Base-by-base conservation (phyloP, 1,284 basidiomycete species). In the Calocybe gambosa region DNA sequence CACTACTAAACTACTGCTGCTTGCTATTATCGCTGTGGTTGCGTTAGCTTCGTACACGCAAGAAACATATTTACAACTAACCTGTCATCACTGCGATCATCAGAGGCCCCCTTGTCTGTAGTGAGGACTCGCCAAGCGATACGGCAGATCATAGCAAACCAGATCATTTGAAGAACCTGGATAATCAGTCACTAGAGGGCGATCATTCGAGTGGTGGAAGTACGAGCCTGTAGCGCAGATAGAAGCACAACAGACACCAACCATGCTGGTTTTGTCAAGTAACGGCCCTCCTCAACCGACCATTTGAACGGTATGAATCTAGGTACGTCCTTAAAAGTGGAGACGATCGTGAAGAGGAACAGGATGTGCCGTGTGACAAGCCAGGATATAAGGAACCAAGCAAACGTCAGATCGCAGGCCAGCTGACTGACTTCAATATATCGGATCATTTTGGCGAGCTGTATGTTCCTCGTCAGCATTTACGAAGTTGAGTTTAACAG, bases 361-460 rank as follows among this genome's bases (percentile, higher is more conserved):
- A 92, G 72, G 54, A 87, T 64, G 59, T 96, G 89, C 43, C 93
- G 80, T 1, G 93, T 93, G 29, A 89, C 59, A 49, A 94, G 71
- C 93, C 93, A 97, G n/a, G 85, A 86, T 19, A 92, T 43, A 58
- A 95, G 75, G 71, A 93, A 99, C 47, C 80, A 60, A 23, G 73
- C 86, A 63, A 98, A 98, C 0, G 80, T 77, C 23, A 69, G 59
- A 64, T 98, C 93, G 53, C 87, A 91, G 1, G 80, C 61, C 7
- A 75, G 73, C 49, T 83, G 75, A 48, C 80, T 70, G 26, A 71
- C 55, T 21, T 73, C 73, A 21, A 94, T 72, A 67, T 99, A 99
- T 48, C 88, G 86, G 54, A 91, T 68, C 86, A 98, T 93, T 68
- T 99, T 99, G 13, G 93, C 94, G 52, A 88, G 61, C 90, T 93